Base-by-base conservation (phyloP, 2,329 filamentous ascomycete genomes). In the Monosporascus sp. region DNA sequence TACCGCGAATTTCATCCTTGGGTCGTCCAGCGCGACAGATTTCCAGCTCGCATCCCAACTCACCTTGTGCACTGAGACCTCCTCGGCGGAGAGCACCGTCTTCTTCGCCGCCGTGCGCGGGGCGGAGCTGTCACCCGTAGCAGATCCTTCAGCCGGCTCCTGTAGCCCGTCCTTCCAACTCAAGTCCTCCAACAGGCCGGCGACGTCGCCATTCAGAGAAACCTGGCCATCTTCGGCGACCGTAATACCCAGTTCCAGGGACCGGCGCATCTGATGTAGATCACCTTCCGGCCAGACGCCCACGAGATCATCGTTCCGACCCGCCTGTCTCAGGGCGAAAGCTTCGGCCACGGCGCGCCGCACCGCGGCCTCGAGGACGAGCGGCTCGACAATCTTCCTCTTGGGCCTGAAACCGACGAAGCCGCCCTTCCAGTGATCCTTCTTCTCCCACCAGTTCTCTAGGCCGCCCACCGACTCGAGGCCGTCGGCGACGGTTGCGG, bases 1-100 rank as follows among this genome's bases (percentile, higher is more conserved):
- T 80, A 94, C 89, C 53, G 84, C 83, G 74, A 94, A 92, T 67
- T 89, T 90, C 58, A 88, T 66, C 41, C 74, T 68, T 1, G 75
- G 70, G 59, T 89, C 79, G 18, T 72, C 66, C 27, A 94, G 66
- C 3, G 78, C 71, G 15, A 85, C 69, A 6, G 70, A 61, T 65
- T 83, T 80, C 84, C 85, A 90, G 50, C 74, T 74, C 11, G 69
- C 62, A 54, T 80, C 76, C 77, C 77, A 82, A 1, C 70, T 62
- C 60, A 73, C 68, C 50, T 74, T 60, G 42, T 78, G 66, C 56
- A 71, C 67, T 34, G 60, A 62, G 2, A 77, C 75, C 62, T 79
- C 72, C 3, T 73, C 68, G 0, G 63, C 50, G 11, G 71, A 65
- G 9, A 69, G 53, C 25, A 48, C 37, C 3, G 53, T 38, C 22